Conservation (phyloP, 2,329 filamentous ascomycete species). For the Ophiostoma montium region DNA sequence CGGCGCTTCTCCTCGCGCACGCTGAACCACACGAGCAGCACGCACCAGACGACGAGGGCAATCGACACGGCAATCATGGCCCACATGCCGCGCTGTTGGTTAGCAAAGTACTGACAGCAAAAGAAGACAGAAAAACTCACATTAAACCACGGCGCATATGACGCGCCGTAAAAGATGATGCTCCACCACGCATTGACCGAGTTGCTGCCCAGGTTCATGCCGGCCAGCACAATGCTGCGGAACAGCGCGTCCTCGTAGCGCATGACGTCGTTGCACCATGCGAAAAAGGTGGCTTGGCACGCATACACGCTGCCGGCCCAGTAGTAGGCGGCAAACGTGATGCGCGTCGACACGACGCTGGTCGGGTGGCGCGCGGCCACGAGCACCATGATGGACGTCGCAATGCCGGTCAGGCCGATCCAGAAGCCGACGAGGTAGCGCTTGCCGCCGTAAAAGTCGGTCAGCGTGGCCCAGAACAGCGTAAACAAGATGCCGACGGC, state of each 20-base stretch:
- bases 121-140: too few species aligned
- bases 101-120: too few species aligned
- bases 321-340: conserved; percentile 53
- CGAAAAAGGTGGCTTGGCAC: conserved; percentile 61
- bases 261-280: conserved; percentile 61
- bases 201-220: conserved; percentile 58
- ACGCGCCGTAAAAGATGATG: conserved; percentile 55
- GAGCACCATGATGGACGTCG: conserved; percentile 48
- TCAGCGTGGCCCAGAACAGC: conserved; percentile 54
- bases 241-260: conserved; percentile 48
- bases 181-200: conserved; percentile 62
- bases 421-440: conserved; percentile 54
- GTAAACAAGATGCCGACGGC: conserved; percentile 46
- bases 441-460: conserved; percentile 48
- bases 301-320: conserved; percentile 58
- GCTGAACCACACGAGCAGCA: conserved; percentile 33
- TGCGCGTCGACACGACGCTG: conserved; percentile 28
- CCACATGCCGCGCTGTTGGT: conserved; percentile 44
- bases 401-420: conserved; percentile 49
- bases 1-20: conserved; percentile 7
- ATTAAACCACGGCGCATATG: conserved; percentile 50
- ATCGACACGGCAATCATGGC: conserved; percentile 55
- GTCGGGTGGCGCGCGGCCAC: conserved; percentile 30
- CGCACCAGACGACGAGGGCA: conserved; percentile 45
- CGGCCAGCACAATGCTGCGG: conserved; percentile 52